phyloP scores from a whole-genome alignment of 2,329 filamentous ascomycete genomes.

The Fusarium compactum region DNA sequence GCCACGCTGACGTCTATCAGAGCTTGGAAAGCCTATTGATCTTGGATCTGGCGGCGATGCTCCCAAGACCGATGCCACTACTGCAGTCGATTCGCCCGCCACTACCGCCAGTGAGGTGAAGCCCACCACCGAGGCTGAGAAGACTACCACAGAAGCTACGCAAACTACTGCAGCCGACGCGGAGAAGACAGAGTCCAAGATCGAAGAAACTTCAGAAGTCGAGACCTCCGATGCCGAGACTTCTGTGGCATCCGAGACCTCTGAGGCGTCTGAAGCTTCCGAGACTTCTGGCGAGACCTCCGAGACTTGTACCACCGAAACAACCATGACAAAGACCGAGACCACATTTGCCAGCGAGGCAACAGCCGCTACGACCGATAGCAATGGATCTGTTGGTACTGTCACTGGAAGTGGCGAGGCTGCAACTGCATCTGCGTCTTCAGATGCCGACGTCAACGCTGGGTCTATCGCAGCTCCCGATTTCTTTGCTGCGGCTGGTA shows the following conservation, averaged over 20 bases:
- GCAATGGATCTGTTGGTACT: neutral
- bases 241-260: neutral
- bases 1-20: neutral
- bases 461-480: neutral
- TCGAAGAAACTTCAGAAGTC: neutral
- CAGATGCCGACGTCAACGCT: slow-evolving; percentile 1
- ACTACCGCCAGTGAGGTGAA: neutral
- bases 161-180: neutral
- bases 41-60: slow-evolving; percentile 4
- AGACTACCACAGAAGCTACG: neutral
- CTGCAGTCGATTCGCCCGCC: neutral
- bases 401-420: neutral
- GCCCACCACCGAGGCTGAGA: slow-evolving; percentile 1
- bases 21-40: slow-evolving; percentile 32
- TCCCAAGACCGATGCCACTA: slow-evolving; percentile 14
- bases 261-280: neutral
- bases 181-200: slow-evolving; percentile 1
- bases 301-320: neutral
- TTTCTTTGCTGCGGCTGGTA: slow-evolving; percentile 1
- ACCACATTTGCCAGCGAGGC: slow-evolving; percentile 6
- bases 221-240: slow-evolving; percentile 9
- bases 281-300: neutral
- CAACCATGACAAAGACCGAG: neutral
- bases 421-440: slow-evolving; percentile 1
- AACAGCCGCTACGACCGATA: neutral